A percentile compares a stretch with the other conserved stretches of the same genome.
Conservation (phyloP, 768 basidiomycete genomes). For the Pleurotus giganteus region DNA sequence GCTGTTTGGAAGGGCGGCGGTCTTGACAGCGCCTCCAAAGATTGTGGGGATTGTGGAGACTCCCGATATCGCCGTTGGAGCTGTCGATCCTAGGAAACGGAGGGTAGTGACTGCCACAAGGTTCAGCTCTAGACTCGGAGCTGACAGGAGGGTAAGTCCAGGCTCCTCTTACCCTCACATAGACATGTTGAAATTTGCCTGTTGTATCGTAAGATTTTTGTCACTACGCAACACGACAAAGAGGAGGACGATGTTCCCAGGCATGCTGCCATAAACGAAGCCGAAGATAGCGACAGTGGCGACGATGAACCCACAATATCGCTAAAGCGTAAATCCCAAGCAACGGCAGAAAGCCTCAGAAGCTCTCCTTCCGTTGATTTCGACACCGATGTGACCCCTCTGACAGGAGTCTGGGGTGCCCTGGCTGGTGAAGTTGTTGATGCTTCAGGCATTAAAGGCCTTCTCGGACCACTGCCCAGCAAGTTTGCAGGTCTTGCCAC, state of each 20-base stretch:
- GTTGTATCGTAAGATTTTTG: constrained; percentile 55
- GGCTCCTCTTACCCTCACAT: no score
- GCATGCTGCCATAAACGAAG: constrained; percentile 15
- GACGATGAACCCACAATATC: constrained; percentile 22
- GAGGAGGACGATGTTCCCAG: constrained; percentile 18
- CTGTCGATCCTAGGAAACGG: constrained; percentile 81
- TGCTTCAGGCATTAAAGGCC: constrained; percentile 49
- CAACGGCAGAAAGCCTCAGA: constrained; percentile 7
- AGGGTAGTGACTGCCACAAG: constrained; percentile 85
- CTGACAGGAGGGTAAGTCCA: constrained; percentile 70
- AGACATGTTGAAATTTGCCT: no score
- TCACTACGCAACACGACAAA: constrained; percentile 77
- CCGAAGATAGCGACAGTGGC: constrained; percentile 24
- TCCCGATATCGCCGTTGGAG: constrained; percentile 86
- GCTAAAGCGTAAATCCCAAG: constrained; percentile 3
- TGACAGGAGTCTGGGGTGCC: constrained; percentile 76
- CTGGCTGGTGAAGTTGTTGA: constrained; percentile 40
- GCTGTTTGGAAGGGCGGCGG: constrained; percentile 67
- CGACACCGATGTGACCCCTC: constrained; percentile 61
- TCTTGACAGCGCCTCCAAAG: constrained; percentile 81
- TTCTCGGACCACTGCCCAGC: constrained; percentile 57
- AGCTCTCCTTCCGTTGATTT: constrained; percentile 49
- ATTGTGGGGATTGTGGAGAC: constrained; percentile 82
- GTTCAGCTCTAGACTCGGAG: constrained; percentile 81
- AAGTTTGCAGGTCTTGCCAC: constrained; percentile 80